Evolutionary conservation across 2,329 filamentous ascomycete species (phyloP).

Genomic region (Magnaporthales sp.): DNA sequence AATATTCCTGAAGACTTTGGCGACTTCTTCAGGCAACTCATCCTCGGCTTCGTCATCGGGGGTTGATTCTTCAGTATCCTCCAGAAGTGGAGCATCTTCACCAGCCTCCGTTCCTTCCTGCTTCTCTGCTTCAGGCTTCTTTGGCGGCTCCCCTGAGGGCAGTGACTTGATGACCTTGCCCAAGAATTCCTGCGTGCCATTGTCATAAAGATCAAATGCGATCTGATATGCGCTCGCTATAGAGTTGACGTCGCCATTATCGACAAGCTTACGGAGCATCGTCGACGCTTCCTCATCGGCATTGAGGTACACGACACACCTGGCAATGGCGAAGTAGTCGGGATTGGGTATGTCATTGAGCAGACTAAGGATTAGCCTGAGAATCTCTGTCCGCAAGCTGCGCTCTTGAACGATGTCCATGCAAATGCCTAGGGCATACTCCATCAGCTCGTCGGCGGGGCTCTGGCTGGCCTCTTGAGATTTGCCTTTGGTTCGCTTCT

Average conservation of each 20-base stretch:
- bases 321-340: conserved; percentile 96
- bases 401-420: conserved; percentile 97
- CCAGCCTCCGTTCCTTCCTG: conserved; percentile 29
- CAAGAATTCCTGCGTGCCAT: conserved; percentile 94
- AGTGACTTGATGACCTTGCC: conserved; percentile 79
- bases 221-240: conserved; percentile 91
- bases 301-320: conserved; percentile 93
- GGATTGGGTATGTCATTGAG: conserved; percentile 85
- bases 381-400: conserved; percentile 71
- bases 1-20: conserved; percentile 53
- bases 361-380: conserved; percentile 89
- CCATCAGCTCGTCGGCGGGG: conserved; percentile 85
- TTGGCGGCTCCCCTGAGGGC: conserved; percentile 43
- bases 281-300: conserved; percentile 83
- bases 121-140: conserved; percentile 33
- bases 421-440: conserved; percentile 91
- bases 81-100: conserved; percentile 40
- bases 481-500: conserved; percentile 61
- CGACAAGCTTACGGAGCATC: conserved; percentile 75
- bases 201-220: conserved; percentile 96
- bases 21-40: conserved; percentile 40
- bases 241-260: conserved; percentile 68
- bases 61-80: conserved; percentile 24
- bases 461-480: conserved; percentile 39
- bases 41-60: conserved; percentile 46